Evolutionary conservation across 768 basidiomycete species (phyloP).

Genomic region (Pleurotus ostreatus): DNA sequence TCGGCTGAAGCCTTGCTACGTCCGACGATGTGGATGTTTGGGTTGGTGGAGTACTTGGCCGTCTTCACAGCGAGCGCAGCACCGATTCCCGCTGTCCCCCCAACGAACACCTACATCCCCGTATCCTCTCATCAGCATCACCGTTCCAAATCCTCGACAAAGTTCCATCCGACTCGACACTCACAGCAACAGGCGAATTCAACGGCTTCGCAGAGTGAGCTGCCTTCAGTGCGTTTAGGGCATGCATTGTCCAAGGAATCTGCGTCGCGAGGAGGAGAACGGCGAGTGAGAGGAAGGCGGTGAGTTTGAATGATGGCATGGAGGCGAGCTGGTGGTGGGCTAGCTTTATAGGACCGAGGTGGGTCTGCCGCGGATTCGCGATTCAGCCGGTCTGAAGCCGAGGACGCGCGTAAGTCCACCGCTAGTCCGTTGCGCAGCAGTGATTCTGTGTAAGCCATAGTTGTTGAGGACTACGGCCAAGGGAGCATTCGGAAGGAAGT

Average conservation of each 20-base stretch:
- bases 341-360: too few relatives aligned
- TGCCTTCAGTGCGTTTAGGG: conserved; percentile 1
- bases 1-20: conserved; percentile 47
- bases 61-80: conserved; percentile 42
- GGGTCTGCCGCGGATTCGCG: too few relatives aligned
- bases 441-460: too few relatives aligned
- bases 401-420: too few relatives aligned
- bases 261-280: neutral
- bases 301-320: conserved; percentile 4
- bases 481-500: too few relatives aligned
- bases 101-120: conserved; percentile 29
- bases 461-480: too few relatives aligned
- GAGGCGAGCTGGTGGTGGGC: neutral
- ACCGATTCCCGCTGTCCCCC: conserved; percentile 47
- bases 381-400: too few relatives aligned
- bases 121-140: neutral
- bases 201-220: conserved; percentile 1
- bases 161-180: neutral
- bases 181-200: conserved; percentile 5
- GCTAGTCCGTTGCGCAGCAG: too few relatives aligned
- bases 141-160: neutral
- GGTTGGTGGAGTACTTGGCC: conserved; percentile 40
- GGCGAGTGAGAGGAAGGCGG: neutral
- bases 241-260: conserved; percentile 3
- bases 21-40: conserved; percentile 50